phyloP scores from a whole-genome alignment of 148 eudicot genomes.

The Bassia scoparia region DNA sequence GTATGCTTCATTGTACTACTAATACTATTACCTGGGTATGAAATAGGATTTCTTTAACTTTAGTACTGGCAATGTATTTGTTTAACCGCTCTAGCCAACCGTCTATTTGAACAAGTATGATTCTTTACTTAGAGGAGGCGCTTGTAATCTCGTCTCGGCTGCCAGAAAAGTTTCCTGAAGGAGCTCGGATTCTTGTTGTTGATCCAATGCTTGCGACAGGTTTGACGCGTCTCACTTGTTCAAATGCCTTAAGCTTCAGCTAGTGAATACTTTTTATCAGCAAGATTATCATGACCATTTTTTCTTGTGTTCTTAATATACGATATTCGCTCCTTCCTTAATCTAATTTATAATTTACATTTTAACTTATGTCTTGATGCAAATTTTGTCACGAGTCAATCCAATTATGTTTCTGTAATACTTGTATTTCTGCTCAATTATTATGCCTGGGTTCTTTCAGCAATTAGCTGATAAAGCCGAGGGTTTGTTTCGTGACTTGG shows the following conservation, averaged over 20 bases:
- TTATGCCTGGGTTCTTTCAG: not conserved
- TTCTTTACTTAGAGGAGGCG: not conserved
- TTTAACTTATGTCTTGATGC: not conserved
- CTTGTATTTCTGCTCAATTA: not conserved
- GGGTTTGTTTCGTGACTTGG: too few species aligned
- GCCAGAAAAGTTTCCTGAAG: constrained; percentile 83
- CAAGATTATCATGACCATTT: not conserved
- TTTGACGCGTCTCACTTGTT: constrained; percentile 22
- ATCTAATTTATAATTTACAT: not conserved
- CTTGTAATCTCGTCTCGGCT: constrained; percentile 29
- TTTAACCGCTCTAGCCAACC: constrained; percentile 60
- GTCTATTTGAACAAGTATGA: constrained; percentile 94
- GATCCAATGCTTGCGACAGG: constrained; percentile 99
- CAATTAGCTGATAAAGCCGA: too few species aligned
- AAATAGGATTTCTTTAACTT: too few species aligned
- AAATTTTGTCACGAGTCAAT: not conserved
- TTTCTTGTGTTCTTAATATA: not conserved
- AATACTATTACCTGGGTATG: too few species aligned
- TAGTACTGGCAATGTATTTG: too few species aligned
- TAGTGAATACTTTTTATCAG: not conserved
- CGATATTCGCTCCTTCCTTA: not conserved
- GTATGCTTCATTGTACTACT: constrained; percentile 6
- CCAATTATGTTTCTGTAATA: not conserved
- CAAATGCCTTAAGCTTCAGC: constrained; percentile 15
- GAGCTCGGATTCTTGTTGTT: constrained; percentile 73